A percentile compares a stretch with the other conserved stretches of the same genome.
Conservation (phyloP, 2,329 filamentous ascomycete species). For the Allantophomopsis lycopodina region DNA sequence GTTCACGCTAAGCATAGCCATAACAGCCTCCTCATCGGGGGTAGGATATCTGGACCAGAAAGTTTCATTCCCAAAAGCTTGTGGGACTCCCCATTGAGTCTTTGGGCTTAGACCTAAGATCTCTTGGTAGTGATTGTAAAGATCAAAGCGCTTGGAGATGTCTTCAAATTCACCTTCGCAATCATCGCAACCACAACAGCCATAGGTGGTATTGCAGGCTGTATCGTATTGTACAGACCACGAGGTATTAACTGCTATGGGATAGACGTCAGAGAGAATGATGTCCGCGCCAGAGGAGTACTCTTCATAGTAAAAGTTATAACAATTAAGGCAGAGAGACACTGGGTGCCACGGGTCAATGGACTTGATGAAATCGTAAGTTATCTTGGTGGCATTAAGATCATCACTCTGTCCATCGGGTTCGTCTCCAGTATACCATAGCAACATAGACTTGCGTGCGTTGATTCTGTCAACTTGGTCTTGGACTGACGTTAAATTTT, state of each 20-base stretch:
- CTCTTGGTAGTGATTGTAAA: constrained; percentile 19
- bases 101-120: constrained; percentile 23
- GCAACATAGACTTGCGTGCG: too few relatives aligned
- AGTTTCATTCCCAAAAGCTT: constrained; percentile 28
- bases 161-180: constrained; percentile 27
- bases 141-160: constrained; percentile 24
- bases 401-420: constrained; percentile 17
- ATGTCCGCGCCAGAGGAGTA: constrained; percentile 32
- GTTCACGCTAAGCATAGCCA: constrained; percentile 29
- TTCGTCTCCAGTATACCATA: too few relatives aligned
- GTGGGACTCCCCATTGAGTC: constrained; percentile 29
- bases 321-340: constrained; percentile 30
- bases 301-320: constrained; percentile 29
- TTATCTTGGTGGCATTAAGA: constrained; percentile 23
- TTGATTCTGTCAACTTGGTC: too few relatives aligned
- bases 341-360: constrained; percentile 33
- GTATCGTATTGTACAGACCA: constrained; percentile 28
- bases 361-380: constrained; percentile 24
- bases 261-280: constrained; percentile 30
- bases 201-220: constrained; percentile 30
- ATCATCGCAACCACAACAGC: constrained; percentile 33
- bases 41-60: constrained; percentile 31
- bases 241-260: constrained; percentile 26
- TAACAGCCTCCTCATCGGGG: constrained; percentile 25
- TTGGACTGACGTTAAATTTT: too few relatives aligned